Evolutionary conservation across 345 rosid genomes (phyloP).

Genomic region (Bruguiera sexangula): DNA sequence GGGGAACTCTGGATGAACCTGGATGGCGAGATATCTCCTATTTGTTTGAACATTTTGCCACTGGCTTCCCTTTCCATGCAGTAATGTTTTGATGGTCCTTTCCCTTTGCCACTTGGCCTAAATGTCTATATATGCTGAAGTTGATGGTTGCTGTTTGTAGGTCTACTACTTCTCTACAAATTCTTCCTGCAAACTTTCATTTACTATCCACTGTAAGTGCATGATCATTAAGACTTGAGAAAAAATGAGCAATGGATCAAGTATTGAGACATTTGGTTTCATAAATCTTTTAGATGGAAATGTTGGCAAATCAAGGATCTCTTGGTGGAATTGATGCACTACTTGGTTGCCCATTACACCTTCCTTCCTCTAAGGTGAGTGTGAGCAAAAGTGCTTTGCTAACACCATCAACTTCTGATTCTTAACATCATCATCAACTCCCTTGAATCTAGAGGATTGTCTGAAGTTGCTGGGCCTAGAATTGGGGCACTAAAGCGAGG

Average conservation of each 20-base stretch:
- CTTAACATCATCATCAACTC: no score
- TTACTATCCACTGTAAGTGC: slow-evolving; percentile 72
- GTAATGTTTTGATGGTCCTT: slow-evolving; percentile 35
- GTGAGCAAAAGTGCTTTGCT: slow-evolving; percentile 2
- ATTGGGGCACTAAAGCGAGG: no score
- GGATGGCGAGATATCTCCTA: slow-evolving; percentile 81
- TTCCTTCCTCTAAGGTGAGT: slow-evolving; percentile 71
- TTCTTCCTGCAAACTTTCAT: slow-evolving; percentile 70
- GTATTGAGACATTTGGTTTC: neutral
- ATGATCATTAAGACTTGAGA: slow-evolving; percentile 20
- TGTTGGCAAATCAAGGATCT: slow-evolving; percentile 70
- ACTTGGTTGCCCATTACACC: slow-evolving; percentile 83
- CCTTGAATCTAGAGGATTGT: no score
- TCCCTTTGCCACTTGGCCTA: slow-evolving; percentile 14
- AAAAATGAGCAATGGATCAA: slow-evolving; percentile 13
- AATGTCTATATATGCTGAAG: slow-evolving; percentile 16
- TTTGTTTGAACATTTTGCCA: slow-evolving; percentile 72
- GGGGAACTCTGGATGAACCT: slow-evolving; percentile 94
- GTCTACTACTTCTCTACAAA: slow-evolving; percentile 48
- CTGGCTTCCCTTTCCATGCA: slow-evolving; percentile 56
- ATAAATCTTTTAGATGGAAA: slow-evolving; percentile 54
- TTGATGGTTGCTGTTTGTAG: slow-evolving; percentile 41
- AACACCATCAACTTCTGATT: no score
- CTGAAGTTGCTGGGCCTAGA: no score
- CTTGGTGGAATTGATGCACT: slow-evolving; percentile 85